Evolutionary conservation across 257 asterid species (phyloP).

Genomic region (Thymus quinquecostatus): DNA sequence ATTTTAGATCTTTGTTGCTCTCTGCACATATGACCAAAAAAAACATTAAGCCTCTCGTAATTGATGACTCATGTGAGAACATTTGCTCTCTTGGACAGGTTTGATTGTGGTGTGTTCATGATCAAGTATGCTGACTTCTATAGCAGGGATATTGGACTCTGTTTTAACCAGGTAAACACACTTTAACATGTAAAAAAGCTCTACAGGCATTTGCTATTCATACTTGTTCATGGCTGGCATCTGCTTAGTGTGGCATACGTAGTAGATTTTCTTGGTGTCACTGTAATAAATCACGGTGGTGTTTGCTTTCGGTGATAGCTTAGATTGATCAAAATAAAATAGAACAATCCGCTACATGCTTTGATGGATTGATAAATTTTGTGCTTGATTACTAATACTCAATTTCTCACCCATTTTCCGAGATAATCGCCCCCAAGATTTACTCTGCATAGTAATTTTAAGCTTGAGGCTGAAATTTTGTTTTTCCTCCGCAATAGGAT

Average conservation of each 20-base stretch:
- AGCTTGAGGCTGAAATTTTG: not conserved
- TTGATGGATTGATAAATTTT: too few relatives aligned
- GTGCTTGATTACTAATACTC: too few relatives aligned
- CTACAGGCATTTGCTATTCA: not conserved
- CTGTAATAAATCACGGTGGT: not conserved
- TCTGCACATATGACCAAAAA: not conserved
- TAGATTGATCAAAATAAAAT: too few relatives aligned
- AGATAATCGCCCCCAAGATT: too few relatives aligned
- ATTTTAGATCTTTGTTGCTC: slow-evolving; percentile 11
- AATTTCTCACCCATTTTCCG: too few relatives aligned
- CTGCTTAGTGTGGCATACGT: not conserved
- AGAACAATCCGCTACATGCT: too few relatives aligned
- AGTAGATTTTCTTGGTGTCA: not conserved
- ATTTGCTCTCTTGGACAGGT: slow-evolving; percentile 49
- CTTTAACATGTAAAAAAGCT: not conserved
- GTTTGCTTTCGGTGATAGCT: too few relatives aligned
- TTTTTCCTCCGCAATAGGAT: slow-evolving; percentile 41
- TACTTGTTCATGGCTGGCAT: not conserved
- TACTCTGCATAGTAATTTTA: not conserved
- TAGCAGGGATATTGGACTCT: slow-evolving; percentile 81
- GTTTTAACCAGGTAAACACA: slow-evolving; percentile 72
- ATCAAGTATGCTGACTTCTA: slow-evolving; percentile 88
- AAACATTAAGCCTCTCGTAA: not conserved
- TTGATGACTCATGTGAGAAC: slow-evolving; percentile 18
- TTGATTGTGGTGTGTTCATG: slow-evolving; percentile 94